Evolutionary conservation across 495 filamentous ascomycete species (phyloP).

Genomic region (Penicillium antarcticum): DNA sequence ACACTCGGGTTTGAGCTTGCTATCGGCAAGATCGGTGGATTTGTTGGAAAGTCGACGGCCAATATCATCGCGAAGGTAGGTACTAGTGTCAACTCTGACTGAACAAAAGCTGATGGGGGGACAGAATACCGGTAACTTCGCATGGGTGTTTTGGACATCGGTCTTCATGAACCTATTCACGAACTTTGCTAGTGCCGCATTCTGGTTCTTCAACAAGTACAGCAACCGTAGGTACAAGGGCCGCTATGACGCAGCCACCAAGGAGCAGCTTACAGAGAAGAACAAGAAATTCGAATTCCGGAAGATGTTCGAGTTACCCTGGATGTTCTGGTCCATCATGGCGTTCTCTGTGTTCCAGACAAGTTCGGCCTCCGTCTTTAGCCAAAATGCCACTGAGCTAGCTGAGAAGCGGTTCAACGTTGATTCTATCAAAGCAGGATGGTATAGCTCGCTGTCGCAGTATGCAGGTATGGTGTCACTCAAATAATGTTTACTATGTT

Average conservation of each 20-base stretch:
- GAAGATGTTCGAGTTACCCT: conserved; percentile 42
- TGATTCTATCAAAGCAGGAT: conserved; percentile 38
- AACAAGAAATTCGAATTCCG: conserved; percentile 43
- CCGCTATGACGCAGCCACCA: conserved; percentile 34
- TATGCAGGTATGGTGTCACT: conserved; percentile 32
- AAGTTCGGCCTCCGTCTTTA: conserved; percentile 36
- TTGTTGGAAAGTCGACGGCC: conserved; percentile 35
- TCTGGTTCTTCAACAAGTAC: conserved; percentile 42
- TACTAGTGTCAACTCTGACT: not conserved
- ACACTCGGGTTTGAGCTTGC: conserved; percentile 41
- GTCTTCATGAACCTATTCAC: conserved; percentile 50
- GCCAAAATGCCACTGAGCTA: conserved; percentile 42
- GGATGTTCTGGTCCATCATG: conserved; percentile 42
- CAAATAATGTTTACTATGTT: not conserved
- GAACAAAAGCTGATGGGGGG: not conserved
- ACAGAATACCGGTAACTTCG: conserved; percentile 43
- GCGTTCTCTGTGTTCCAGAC: conserved; percentile 45
- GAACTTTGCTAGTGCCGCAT: conserved; percentile 33
- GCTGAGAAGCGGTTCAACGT: conserved; percentile 42
- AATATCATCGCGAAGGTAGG: conserved; percentile 35
- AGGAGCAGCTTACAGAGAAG: conserved; percentile 40
- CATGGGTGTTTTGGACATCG: conserved; percentile 44
- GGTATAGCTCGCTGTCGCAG: conserved; percentile 41
- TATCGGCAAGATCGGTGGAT: conserved; percentile 38
- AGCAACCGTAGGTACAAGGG: conserved; percentile 29